These are phyloP conservation scores for Uronychia binucleata DNA, from an alignment of 73 alveolate genomes.

Conservation along the genomic window DNA sequence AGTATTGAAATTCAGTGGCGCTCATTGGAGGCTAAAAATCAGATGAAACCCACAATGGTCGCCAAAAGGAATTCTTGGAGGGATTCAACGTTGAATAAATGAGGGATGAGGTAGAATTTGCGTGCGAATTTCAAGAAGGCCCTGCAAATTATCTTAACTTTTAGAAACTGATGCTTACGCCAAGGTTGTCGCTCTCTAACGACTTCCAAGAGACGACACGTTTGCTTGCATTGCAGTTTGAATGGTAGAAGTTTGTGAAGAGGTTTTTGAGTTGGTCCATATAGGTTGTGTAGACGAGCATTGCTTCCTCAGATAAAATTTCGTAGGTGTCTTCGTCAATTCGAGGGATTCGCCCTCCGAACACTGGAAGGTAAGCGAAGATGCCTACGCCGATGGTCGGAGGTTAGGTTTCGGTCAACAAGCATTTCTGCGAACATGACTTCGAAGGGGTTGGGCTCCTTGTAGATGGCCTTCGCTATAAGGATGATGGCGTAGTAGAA, in stretches of 20 bases:
- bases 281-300: slow-evolving; percentile 42
- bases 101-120: slow-evolving; percentile 60
- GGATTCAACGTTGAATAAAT: slow-evolving; percentile 73
- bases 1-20: slow-evolving; percentile 46
- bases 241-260: slow-evolving; percentile 45
- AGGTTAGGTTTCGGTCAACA: slow-evolving; percentile 61
- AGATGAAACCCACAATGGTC: slow-evolving; percentile 9
- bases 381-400: slow-evolving; percentile 34
- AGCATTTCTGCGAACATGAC: slow-evolving; percentile 69
- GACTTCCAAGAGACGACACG: slow-evolving; percentile 53
- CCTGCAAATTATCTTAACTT: slow-evolving; percentile 21
- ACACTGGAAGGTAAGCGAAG: slow-evolving; percentile 13
- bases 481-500: slow-evolving; percentile 68
- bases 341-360: slow-evolving; percentile 68
- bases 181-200: slow-evolving; percentile 55
- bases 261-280: slow-evolving; percentile 49
- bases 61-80: slow-evolving; percentile 51
- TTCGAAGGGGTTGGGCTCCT: slow-evolving; percentile 74
- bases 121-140: slow-evolving; percentile 62
- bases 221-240: slow-evolving; percentile 49
- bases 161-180: slow-evolving; percentile 8
- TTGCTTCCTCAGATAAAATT: slow-evolving; percentile 55
- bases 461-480: slow-evolving; percentile 56
- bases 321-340: slow-evolving; percentile 61
- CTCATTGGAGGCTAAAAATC: slow-evolving; percentile 58